phyloP scores from a whole-genome alignment of 345 rosid genomes.

The Rubroshorea leprosula region DNA sequence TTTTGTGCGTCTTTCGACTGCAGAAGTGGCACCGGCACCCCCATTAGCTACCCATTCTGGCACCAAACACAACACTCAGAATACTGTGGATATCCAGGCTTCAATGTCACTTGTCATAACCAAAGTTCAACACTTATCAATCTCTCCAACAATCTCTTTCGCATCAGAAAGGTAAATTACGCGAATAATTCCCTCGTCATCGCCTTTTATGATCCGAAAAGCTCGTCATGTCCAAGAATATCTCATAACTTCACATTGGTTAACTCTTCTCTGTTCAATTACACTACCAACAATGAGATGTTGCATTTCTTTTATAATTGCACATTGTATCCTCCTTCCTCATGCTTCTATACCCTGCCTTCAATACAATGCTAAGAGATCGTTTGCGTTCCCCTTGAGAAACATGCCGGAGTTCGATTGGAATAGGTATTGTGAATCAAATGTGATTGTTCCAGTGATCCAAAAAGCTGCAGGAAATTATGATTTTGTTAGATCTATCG shows the following conservation, averaged over 20 bases:
- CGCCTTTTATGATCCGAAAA: background rate
- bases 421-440: constrained; percentile 22
- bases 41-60: constrained; percentile 28
- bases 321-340: constrained; percentile 25
- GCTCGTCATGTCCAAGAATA: constrained; percentile 17
- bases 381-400: constrained; percentile 19
- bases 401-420: constrained; percentile 29
- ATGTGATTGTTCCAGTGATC: constrained; percentile 8
- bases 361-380: constrained; percentile 9
- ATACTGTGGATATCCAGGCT: constrained; percentile 32
- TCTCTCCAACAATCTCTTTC: constrained; percentile 5
- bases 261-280: constrained; percentile 2
- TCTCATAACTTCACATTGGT: background rate
- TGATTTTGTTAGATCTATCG: constrained; percentile 11
- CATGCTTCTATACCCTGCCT: constrained; percentile 21
- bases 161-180: constrained; percentile 15
- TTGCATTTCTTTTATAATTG: constrained; percentile 27
- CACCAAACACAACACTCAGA: constrained; percentile 9
- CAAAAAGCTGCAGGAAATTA: background rate
- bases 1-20: constrained; percentile 20
- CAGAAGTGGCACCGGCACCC: constrained; percentile 16
- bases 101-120: constrained; percentile 24
- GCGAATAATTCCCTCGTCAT: constrained; percentile 18
- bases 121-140: constrained; percentile 13
- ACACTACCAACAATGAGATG: background rate